Conservation (phyloP, 1,284 basidiomycete species). For the Wallemia ichthyophaga region DNA sequence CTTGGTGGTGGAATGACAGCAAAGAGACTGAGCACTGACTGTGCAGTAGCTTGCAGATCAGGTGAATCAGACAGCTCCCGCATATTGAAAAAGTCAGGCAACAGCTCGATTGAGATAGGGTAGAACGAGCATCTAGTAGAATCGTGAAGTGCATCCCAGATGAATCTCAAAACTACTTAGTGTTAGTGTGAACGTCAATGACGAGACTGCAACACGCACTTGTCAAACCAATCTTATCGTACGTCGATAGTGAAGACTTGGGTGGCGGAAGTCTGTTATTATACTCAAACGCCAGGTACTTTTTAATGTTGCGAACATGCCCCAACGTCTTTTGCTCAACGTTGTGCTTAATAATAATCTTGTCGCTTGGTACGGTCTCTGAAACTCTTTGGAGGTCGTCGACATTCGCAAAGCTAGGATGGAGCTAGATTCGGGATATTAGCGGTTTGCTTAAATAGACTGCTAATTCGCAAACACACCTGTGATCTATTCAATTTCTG, state of each 20-base stretch:
- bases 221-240: slow-evolving; percentile 1
- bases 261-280: neutral
- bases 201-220: neutral
- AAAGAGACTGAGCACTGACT: slow-evolving; percentile 17
- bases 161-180: neutral
- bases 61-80: slow-evolving; percentile 17
- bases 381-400: neutral
- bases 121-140: slow-evolving; percentile 11
- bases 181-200: neutral
- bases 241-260: neutral
- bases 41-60: slow-evolving; percentile 17
- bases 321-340: neutral
- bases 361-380: neutral
- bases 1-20: slow-evolving; percentile 19
- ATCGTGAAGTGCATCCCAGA: slow-evolving; percentile 1
- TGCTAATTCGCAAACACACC: neutral
- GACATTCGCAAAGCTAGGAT: neutral
- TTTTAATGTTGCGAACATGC: neutral
- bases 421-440: neutral
- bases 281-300: neutral
- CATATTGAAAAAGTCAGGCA: slow-evolving; percentile 23
- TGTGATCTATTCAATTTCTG: neutral
- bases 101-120: slow-evolving; percentile 39
- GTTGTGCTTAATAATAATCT: neutral
- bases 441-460: neutral